Conservation (phyloP, 768 basidiomycete species). For the Postia placenta region DNA sequence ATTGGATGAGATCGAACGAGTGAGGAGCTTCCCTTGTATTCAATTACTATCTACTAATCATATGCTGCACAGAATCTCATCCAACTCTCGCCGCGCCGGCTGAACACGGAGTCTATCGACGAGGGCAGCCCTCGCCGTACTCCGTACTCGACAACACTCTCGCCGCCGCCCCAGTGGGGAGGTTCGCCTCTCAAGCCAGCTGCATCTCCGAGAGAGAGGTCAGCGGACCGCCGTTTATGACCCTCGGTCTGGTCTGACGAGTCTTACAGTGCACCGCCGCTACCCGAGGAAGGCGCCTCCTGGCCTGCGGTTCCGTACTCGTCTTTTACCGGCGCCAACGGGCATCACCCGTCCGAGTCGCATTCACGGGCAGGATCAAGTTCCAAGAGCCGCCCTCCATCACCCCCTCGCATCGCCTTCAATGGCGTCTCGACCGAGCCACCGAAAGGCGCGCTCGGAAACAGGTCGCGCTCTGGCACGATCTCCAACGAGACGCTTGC, state of each 20-base stretch:
- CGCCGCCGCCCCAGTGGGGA: conserved; percentile 10
- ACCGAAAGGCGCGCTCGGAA: conserved; percentile 35
- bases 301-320: conserved; percentile 44
- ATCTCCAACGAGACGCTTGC: conserved; percentile 38
- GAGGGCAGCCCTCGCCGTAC: conserved; percentile 11
- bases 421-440: conserved; percentile 64
- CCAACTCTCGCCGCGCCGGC: conserved; percentile 21
- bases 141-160: conserved; percentile 12
- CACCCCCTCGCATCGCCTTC: conserved; percentile 58
- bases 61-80: conserved; percentile 13
- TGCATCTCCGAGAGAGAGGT: not conserved
- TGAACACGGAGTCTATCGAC: conserved; percentile 16
- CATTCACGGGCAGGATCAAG: not conserved
- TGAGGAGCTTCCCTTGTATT: conserved; percentile 20
- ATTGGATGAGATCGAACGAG: conserved; percentile 77
- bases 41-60: not conserved
- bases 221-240: too few species aligned
- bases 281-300: conserved; percentile 10
- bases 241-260: not conserved
- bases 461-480: conserved; percentile 32
- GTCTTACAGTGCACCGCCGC: conserved; percentile 8
- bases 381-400: conserved; percentile 34
- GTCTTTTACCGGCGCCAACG: conserved; percentile 21
- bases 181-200: conserved; percentile 1
- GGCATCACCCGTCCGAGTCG: not conserved